Evolutionary conservation across 2,329 filamentous ascomycete genomes (phyloP).

Genomic region (Didymella arachidicola): DNA sequence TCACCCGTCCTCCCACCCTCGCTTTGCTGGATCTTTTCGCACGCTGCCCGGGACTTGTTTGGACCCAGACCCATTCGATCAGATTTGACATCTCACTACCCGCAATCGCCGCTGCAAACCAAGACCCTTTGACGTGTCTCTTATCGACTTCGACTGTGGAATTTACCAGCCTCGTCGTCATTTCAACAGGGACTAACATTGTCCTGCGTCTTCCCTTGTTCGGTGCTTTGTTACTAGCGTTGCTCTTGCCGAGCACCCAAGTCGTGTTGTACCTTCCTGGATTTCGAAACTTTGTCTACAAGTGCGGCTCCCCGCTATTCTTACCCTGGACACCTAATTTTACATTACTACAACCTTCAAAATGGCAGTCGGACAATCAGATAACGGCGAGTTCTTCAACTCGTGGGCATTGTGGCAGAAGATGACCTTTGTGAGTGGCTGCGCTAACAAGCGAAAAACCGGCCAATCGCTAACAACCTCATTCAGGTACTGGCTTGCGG

Average conservation of each 20-base stretch:
- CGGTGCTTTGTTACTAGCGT: slow-evolving; percentile 25
- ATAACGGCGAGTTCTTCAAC: slow-evolving; percentile 53
- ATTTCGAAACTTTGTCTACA: slow-evolving; percentile 20
- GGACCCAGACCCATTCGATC: slow-evolving; percentile 19
- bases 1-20: slow-evolving; percentile 26
- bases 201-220: slow-evolving; percentile 25
- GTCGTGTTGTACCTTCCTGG: slow-evolving; percentile 27
- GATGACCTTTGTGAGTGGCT: slow-evolving; percentile 79
- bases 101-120: background rate
- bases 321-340: slow-evolving; percentile 27
- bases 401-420: slow-evolving; percentile 85
- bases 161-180: slow-evolving; percentile 1
- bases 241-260: slow-evolving; percentile 23
- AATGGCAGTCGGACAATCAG: slow-evolving; percentile 36
- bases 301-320: slow-evolving; percentile 29
- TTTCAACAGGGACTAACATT: background rate
- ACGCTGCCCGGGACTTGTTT: slow-evolving; percentile 9
- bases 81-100: background rate
- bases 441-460: background rate
- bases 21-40: slow-evolving; percentile 19
- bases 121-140: slow-evolving; percentile 9
- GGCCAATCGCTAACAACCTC: slow-evolving; percentile 32
- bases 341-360: slow-evolving; percentile 24
- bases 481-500: slow-evolving; percentile 73
- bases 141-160: slow-evolving; percentile 8